Conservation (phyloP, 2,329 filamentous ascomycete genomes). For the Penicillium sp. region DNA sequence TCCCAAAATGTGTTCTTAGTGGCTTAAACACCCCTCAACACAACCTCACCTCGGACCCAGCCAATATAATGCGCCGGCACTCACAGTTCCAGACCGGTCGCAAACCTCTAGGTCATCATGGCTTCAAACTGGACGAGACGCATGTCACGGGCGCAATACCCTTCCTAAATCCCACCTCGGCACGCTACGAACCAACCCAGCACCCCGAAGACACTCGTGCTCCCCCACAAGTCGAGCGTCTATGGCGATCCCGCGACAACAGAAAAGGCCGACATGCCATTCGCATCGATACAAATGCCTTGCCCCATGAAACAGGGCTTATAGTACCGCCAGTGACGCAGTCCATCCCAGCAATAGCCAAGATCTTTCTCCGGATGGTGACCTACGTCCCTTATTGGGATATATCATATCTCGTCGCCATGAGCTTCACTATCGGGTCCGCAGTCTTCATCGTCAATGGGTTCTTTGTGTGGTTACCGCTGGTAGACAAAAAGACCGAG, state of each 20-base stretch:
- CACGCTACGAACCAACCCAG: conserved; percentile 30
- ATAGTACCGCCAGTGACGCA: conserved; percentile 37
- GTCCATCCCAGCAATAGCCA: conserved; percentile 31
- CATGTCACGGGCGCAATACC: conserved; percentile 43
- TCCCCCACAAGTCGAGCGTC: conserved; percentile 23
- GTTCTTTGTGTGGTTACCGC: conserved; percentile 64
- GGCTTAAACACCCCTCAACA: neutral
- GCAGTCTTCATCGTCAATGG: conserved; percentile 60
- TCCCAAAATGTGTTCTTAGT: neutral
- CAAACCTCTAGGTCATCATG: conserved; percentile 15
- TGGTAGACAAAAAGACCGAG: conserved; percentile 52
- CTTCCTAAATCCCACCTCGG: conserved; percentile 54
- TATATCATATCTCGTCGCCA: conserved; percentile 56
- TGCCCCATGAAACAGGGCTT: conserved; percentile 24
- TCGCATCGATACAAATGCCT: conserved; percentile 27
- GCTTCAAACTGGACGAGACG: conserved; percentile 8
- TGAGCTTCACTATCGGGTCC: conserved; percentile 56
- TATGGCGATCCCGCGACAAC: conserved; percentile 50
- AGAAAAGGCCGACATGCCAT: conserved; percentile 50
- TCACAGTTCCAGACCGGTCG: conserved; percentile 16
- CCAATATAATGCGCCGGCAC: conserved; percentile 17
- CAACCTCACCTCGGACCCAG: neutral
- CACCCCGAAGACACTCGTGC: neutral
- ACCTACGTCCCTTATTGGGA: conserved; percentile 57
- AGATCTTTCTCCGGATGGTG: conserved; percentile 50